A percentile compares a stretch with the other conserved stretches of the same genome.
Evolutionary conservation across 108 stramenopile genomes (phyloP).

Genomic region (Conticribra weissflogii): DNA sequence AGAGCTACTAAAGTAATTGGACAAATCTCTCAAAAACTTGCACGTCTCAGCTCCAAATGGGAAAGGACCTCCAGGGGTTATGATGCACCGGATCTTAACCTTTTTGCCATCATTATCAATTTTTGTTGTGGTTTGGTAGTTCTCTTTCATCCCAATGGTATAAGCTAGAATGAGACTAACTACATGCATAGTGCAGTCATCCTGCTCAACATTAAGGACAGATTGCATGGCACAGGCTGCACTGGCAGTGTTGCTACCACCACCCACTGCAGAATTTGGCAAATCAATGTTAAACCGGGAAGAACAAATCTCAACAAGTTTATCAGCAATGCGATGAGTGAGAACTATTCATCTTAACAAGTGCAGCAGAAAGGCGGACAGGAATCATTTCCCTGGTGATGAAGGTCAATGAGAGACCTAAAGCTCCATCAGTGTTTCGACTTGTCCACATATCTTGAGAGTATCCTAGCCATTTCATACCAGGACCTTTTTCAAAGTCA

Average conservation of each 20-base stretch:
- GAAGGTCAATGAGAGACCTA: neutral
- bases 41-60: neutral
- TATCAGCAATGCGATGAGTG: neutral
- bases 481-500: neutral
- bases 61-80: constrained; percentile 1
- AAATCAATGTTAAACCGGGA: neutral
- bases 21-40: neutral
- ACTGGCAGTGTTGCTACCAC: neutral
- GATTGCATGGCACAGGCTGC: neutral
- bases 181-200: neutral
- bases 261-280: neutral
- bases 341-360: neutral
- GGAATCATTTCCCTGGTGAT: neutral
- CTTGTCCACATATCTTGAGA: neutral
- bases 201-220: neutral
- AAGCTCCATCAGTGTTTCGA: neutral
- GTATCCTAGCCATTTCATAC: neutral
- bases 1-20: neutral
- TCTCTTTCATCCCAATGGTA: neutral
- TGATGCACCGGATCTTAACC: neutral
- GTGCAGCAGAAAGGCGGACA: neutral
- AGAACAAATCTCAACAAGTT: neutral
- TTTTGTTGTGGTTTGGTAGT: neutral
- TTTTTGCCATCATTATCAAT: neutral
- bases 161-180: neutral